Percentiles rank a stretch among this genome's conserved stretches.
Evolutionary conservation across 768 basidiomycete genomes (phyloP).

Genomic region (Hygrocybe punicea): DNA sequence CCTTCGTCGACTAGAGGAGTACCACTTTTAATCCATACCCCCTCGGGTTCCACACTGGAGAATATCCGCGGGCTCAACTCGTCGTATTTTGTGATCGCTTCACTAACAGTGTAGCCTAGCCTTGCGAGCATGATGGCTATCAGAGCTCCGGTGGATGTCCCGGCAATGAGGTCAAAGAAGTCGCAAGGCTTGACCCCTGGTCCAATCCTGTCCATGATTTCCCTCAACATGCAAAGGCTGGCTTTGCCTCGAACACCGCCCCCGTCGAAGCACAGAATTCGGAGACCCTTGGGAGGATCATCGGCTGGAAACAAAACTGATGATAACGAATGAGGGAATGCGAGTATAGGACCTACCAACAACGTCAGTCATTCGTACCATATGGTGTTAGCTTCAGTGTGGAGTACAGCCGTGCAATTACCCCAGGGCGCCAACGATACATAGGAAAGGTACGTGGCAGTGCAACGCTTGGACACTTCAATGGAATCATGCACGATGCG

Average conservation of each 20-base stretch:
- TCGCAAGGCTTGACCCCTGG: too few relatives aligned
- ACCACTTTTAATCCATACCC: background rate
- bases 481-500: too few relatives aligned
- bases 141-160: background rate
- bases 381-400: too few relatives aligned
- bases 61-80: background rate
- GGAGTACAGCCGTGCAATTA: too few relatives aligned
- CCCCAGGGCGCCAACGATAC: too few relatives aligned
- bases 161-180: background rate
- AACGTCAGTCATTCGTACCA: too few relatives aligned
- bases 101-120: background rate
- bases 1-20: background rate
- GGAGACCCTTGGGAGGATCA: background rate
- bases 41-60: background rate
- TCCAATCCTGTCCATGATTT: background rate
- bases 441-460: too few relatives aligned
- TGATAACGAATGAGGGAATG: too few relatives aligned
- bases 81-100: background rate
- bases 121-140: background rate
- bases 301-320: too few relatives aligned
- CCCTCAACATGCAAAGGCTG: background rate
- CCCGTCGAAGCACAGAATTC: background rate
- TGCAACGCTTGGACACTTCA: too few relatives aligned
- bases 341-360: too few relatives aligned
- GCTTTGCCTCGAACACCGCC: background rate